These are phyloP conservation scores for Austroboletus niveus DNA, from an alignment of 1,284 basidiomycete species.

Conservation along the genomic window DNA sequence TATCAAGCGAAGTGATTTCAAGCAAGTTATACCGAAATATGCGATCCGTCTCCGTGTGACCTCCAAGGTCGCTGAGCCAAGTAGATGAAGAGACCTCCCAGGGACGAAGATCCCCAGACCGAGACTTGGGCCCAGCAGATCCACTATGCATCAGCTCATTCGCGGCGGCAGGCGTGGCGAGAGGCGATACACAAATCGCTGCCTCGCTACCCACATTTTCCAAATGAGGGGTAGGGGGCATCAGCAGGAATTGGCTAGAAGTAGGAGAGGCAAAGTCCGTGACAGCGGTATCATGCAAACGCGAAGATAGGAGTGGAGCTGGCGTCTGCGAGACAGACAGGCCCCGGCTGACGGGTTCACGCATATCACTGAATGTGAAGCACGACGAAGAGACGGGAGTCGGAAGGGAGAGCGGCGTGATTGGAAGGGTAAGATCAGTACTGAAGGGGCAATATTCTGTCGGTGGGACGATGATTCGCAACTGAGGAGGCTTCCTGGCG, in stretches of 20 bases:
- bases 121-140: conserved; percentile 8
- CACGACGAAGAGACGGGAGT: conserved; percentile 29
- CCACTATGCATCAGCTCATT: conserved; percentile 5
- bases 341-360: conserved; percentile 10
- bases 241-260: conserved; percentile 31
- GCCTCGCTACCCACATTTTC: conserved; percentile 7
- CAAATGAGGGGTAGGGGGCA: conserved; percentile 24
- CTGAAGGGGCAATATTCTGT: conserved; percentile 35
- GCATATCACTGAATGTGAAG: conserved; percentile 23
- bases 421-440: conserved; percentile 32
- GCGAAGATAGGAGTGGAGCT: conserved; percentile 6
- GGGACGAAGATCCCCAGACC: conserved; percentile 14
- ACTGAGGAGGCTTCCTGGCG: conserved; percentile 14
- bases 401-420: conserved; percentile 29
- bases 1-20: conserved; percentile 10
- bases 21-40: conserved; percentile 28
- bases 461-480: conserved; percentile 35
- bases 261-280: conserved; percentile 30
- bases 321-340: conserved; percentile 9
- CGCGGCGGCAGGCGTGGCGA: conserved; percentile 4
- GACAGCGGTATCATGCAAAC: conserved; percentile 4
- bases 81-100: conserved; percentile 25
- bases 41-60: conserved; percentile 33
- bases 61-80: conserved; percentile 35
- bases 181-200: conserved; percentile 12